Conservation (phyloP, 78 protist genomes). For the Guillardia theta region DNA sequence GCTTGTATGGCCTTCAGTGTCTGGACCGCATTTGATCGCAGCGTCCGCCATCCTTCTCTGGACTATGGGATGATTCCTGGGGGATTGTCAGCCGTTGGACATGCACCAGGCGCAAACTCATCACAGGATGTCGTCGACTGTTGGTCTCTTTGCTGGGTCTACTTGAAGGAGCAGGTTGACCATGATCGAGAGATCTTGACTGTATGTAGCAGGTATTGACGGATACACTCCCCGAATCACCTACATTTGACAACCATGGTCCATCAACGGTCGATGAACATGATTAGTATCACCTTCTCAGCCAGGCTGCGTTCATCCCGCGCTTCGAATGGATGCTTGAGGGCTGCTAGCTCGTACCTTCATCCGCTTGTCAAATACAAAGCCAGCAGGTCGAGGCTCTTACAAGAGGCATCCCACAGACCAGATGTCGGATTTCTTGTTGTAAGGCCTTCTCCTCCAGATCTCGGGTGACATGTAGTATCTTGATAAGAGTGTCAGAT, state of each 20-base stretch:
- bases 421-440: constrained; percentile 85
- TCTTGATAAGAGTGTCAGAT: no score
- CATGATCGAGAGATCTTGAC: neutral
- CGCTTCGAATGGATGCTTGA: constrained; percentile 63
- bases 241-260: no score
- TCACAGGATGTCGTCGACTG: neutral
- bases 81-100: no score
- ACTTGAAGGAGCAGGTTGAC: neutral
- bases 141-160: neutral
- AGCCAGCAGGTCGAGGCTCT: no score
- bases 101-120: no score
- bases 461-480: constrained; percentile 85
- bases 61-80: constrained; percentile 9
- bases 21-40: neutral
- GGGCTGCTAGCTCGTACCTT: constrained; percentile 73
- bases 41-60: neutral
- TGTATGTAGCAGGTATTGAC: neutral
- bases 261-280: no score
- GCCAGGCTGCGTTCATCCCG: constrained; percentile 4
- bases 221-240: neutral
- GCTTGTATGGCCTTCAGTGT: neutral
- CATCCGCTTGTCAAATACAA: no score
- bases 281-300: neutral
- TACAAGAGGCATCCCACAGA: constrained; percentile 67
- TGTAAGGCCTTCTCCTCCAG: constrained; percentile 63